Evolutionary conservation across 305 asterid species (phyloP), one percentile per base, ranked within the genome.

Genomic region (Fraxinus latifolia): DNA sequence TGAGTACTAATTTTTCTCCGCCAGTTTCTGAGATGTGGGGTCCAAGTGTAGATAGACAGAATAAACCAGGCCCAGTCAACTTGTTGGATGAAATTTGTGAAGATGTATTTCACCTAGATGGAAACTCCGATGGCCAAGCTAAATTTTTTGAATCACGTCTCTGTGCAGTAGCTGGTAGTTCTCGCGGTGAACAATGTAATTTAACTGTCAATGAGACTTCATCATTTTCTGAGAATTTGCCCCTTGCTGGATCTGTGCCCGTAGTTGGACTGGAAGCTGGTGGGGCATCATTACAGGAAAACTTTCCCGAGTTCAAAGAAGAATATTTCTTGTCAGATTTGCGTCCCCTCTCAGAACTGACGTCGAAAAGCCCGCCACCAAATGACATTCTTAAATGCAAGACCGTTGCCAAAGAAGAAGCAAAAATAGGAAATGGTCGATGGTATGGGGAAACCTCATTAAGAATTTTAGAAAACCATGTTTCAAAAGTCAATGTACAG

Each of bases 21-120:
- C 83, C 90, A 82, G 86, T 83, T 87, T 80, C 91, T 77, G 83
- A 77, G 82, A 71, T 87, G 68, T 89, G 81, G 86, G 75, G 89
- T 83, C 76, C 85, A 83, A 85, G 87, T 67, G 78, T 78, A n/a
- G 90, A 90, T 81, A 31, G 78, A 31, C 81, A 74, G 58, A 86
- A 84, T 79, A 87, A 79, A 82, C 84, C 84, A 37, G 86, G 82
- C 80, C 60, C 47, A 60, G 87, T 91, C 65, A 93, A 90, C 79
- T 87, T 93, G 87, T 92, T 96, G 98, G 97, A 93, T 88, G 96
- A 92, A 86, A 91, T 96, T 82, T 86, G 90, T 83, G 98, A 93
- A 87, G 97, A 92, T 85, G 94, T 87, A 85, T 96, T 96, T 86
- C 92, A 88, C 83, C 84, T 89, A 76, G 90, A 88, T 84, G 90